These are phyloP conservation scores for Spiraea crenata DNA, from an alignment of 331 rosid species.

Conservation along the genomic window DNA sequence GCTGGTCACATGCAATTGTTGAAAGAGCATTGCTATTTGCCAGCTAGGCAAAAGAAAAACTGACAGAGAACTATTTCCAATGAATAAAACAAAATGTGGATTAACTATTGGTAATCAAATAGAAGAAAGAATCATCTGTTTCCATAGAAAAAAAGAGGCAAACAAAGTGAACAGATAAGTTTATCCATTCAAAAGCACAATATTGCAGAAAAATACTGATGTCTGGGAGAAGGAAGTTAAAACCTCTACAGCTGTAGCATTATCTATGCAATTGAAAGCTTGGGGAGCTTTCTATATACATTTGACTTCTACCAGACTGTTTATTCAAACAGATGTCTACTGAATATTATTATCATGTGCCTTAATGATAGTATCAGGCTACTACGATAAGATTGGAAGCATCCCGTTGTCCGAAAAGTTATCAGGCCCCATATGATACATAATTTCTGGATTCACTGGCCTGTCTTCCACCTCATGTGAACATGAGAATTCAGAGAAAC, in stretches of 20 bases:
- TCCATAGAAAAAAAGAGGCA: neutral
- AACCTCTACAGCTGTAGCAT: neutral
- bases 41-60: too few relatives aligned
- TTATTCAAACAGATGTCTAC: neutral
- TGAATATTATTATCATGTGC: neutral
- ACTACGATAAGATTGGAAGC: slow-evolving; percentile 70
- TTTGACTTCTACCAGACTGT: slow-evolving; percentile 12
- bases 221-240: neutral
- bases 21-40: too few relatives aligned
- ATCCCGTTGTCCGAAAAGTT: slow-evolving; percentile 45
- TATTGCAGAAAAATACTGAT: neutral
- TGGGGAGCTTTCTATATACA: slow-evolving; percentile 5
- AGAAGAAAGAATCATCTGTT: neutral
- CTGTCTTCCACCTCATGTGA: slow-evolving; percentile 31
- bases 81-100: too few relatives aligned
- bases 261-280: neutral
- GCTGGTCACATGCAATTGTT: too few relatives aligned
- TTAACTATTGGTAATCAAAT: too few relatives aligned
- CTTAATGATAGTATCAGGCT: neutral
- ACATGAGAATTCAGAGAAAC: slow-evolving; percentile 21
- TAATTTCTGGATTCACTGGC: slow-evolving; percentile 40
- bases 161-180: neutral
- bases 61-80: too few relatives aligned
- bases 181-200: neutral
- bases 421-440: slow-evolving; percentile 48